A percentile compares a stretch with the other conserved stretches of the same genome.
phyloP scores from a whole-genome alignment of 75 land plant species.

The Cryptomeria japonica region DNA sequence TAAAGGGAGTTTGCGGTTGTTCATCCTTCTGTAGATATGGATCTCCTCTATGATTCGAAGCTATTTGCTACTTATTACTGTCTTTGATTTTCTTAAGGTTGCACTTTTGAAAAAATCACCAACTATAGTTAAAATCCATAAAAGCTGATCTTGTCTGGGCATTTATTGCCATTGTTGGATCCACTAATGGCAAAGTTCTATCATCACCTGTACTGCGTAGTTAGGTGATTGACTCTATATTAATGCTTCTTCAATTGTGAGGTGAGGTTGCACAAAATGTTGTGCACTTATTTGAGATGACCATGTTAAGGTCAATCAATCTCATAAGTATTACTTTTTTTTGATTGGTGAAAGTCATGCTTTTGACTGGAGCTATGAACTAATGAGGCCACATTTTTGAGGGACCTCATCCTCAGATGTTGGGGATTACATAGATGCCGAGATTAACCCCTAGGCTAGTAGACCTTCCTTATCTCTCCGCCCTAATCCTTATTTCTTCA shows the following conservation, averaged over 20 bases:
- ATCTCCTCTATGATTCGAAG: neutral
- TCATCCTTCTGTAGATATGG: neutral
- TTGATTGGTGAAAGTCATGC: no score
- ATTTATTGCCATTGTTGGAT: neutral
- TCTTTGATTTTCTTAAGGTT: neutral
- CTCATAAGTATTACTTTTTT: neutral
- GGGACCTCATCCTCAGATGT: no score
- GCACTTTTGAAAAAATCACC: neutral
- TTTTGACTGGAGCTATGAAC: no score
- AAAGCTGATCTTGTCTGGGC: neutral
- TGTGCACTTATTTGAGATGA: neutral
- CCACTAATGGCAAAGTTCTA: neutral
- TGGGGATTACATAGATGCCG: no score
- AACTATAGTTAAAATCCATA: neutral
- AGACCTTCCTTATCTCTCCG: no score
- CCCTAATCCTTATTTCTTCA: no score
- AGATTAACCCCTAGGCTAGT: no score
- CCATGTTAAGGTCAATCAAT: neutral
- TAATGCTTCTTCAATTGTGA: neutral
- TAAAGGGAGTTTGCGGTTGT: neutral
- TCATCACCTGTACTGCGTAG: neutral
- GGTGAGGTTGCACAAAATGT: neutral
- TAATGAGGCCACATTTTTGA: no score
- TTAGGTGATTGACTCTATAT: neutral
- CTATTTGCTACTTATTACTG: neutral